A percentile compares a stretch with the other conserved stretches of the same genome.
These are phyloP conservation scores for Phytopythium chamaehyphon DNA, from an alignment of 352 stramenopile species.

Conservation along the genomic window DNA sequence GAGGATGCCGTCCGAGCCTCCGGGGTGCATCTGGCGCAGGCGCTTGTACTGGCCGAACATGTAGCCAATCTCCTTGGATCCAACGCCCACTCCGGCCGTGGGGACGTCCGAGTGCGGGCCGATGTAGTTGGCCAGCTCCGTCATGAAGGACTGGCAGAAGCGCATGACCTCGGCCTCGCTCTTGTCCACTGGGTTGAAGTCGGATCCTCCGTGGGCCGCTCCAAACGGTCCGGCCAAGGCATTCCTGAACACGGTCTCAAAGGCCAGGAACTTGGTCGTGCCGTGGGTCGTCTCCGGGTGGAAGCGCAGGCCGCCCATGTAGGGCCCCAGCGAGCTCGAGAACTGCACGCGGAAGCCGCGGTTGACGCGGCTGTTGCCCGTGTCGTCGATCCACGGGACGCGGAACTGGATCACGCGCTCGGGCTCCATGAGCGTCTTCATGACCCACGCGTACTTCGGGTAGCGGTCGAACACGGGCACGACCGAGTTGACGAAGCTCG, in stretches of 20 bases:
- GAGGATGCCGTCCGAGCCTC: slow-evolving; percentile 82
- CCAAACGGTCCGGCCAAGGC: slow-evolving; percentile 83
- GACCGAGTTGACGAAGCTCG: slow-evolving; percentile 79
- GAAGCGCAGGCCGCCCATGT: slow-evolving; percentile 96
- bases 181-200: slow-evolving; percentile 98
- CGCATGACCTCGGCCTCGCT: slow-evolving; percentile 96
- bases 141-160: slow-evolving; percentile 99
- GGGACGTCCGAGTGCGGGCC: slow-evolving; percentile 94
- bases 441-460: slow-evolving; percentile 88
- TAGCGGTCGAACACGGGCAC: slow-evolving; percentile 86
- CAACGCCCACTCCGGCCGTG: slow-evolving; percentile 93
- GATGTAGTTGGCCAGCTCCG: slow-evolving; percentile 97
- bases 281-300: slow-evolving; percentile 87
- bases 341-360: slow-evolving; percentile 98
- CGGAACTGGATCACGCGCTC: slow-evolving; percentile 95
- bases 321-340: slow-evolving; percentile 87
- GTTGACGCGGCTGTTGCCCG: slow-evolving; percentile 93
- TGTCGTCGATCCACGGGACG: slow-evolving; percentile 97
- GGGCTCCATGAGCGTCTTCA: slow-evolving; percentile 94
- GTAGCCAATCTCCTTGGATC: slow-evolving; percentile 93
- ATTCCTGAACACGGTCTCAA: slow-evolving; percentile 97
- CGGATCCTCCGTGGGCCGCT: slow-evolving; percentile 87
- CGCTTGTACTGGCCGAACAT: slow-evolving; percentile 99
- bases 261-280: slow-evolving; percentile 90
- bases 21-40: slow-evolving; percentile 81